Conservation (phyloP, 2,329 filamentous ascomycete genomes). For the Talaromyces rugulosus region DNA sequence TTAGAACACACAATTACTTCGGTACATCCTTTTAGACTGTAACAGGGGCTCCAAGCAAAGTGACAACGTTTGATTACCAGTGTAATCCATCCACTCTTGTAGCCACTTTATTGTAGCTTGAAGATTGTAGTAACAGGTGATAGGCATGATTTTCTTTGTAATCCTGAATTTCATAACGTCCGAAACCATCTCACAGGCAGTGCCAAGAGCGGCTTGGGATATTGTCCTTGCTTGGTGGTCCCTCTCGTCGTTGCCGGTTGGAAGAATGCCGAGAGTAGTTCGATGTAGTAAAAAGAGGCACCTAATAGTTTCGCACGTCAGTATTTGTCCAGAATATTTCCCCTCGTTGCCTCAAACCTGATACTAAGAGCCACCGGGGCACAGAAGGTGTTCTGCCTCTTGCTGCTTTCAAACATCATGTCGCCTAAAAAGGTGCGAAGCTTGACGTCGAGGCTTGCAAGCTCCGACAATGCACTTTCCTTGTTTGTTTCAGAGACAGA, state of each 20-base stretch:
- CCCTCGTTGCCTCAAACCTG: background rate
- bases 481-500: background rate
- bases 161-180: background rate
- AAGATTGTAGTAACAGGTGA: slow-evolving; percentile 9
- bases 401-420: slow-evolving; percentile 5
- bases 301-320: background rate
- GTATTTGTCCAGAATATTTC: background rate
- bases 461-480: background rate
- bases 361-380: slow-evolving; percentile 9
- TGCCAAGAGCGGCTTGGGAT: slow-evolving; percentile 5
- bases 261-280: background rate
- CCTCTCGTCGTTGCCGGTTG: background rate
- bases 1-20: slow-evolving; percentile 6
- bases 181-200: slow-evolving; percentile 8
- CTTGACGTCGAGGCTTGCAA: background rate
- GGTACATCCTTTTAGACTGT: slow-evolving; percentile 2
- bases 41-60: background rate
- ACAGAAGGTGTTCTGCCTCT: slow-evolving; percentile 1
- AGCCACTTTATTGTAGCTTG: slow-evolving; percentile 3
- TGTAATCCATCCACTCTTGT: background rate
- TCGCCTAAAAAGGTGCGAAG: slow-evolving; percentile 3
- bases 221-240: background rate
- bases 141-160: background rate
- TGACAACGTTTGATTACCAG: slow-evolving; percentile 1
- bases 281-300: slow-evolving; percentile 8